These are phyloP conservation scores for Azolla pinnata DNA, from an alignment of 75 land plant species.

Conservation along the genomic window DNA sequence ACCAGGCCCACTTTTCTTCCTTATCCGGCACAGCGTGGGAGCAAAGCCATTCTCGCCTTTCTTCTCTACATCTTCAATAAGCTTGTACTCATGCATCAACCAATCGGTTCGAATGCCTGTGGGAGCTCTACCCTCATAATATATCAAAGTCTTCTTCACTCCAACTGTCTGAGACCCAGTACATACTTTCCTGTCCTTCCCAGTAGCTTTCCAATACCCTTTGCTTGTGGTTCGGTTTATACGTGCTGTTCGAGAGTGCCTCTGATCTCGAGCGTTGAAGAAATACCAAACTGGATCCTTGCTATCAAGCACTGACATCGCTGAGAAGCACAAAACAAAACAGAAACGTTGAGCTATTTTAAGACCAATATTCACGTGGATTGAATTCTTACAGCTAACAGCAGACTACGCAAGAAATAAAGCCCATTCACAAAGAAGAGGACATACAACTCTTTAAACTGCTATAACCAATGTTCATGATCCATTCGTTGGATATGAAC, in stretches of 20 bases:
- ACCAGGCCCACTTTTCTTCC: constrained; percentile 26
- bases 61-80: background rate
- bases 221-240: constrained; percentile 36
- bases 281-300: constrained; percentile 49
- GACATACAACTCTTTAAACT: too few species aligned
- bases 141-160: constrained; percentile 51
- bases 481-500: too few species aligned
- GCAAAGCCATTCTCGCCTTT: background rate
- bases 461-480: too few species aligned
- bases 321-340: too few species aligned
- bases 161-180: constrained; percentile 27
- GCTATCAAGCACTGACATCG: constrained; percentile 23
- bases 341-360: too few species aligned
- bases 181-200: constrained; percentile 32
- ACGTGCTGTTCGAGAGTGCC: constrained; percentile 36
- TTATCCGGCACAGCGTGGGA: constrained; percentile 16
- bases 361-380: too few species aligned
- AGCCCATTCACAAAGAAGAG: too few species aligned
- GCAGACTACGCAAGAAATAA: too few species aligned
- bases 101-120: constrained; percentile 45
- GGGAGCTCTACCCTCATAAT: constrained; percentile 44
- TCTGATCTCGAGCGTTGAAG: constrained; percentile 33
- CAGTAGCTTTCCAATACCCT: constrained; percentile 67
- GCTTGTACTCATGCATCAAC: constrained; percentile 55
- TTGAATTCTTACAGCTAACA: too few species aligned